These are phyloP conservation scores for Stephania japonica DNA, from an alignment of 164 flowering plant genomes.

Conservation along the genomic window DNA sequence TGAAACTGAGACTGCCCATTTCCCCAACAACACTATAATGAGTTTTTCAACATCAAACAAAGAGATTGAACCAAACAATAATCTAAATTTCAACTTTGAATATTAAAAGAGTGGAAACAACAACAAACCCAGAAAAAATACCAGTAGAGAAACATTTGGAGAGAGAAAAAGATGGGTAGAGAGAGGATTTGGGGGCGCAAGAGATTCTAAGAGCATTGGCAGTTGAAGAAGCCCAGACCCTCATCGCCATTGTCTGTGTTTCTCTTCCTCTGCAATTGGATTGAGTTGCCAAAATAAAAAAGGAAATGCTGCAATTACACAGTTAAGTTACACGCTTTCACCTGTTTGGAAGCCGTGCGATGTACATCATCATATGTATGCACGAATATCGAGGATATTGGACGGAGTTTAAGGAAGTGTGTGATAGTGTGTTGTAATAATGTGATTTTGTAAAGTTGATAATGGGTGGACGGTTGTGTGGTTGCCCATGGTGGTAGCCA, in stretches of 20 bases:
- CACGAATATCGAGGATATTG: too few species aligned
- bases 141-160: constrained; percentile 92
- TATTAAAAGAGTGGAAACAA: background rate
- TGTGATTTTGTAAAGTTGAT: background rate
- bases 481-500: constrained; percentile 1
- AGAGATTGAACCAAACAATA: background rate
- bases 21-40: background rate
- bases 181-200: constrained; percentile 30
- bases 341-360: too few species aligned
- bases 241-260: constrained; percentile 54
- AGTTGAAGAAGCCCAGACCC: constrained; percentile 98
- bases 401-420: too few species aligned
- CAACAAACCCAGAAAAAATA: constrained; percentile 16
- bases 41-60: background rate
- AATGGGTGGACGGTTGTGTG: constrained; percentile 8
- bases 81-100: background rate
- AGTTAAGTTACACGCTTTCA: background rate
- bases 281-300: background rate
- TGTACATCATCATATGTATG: too few species aligned
- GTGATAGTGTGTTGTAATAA: background rate
- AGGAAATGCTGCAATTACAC: background rate
- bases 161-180: constrained; percentile 48
- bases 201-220: constrained; percentile 81
- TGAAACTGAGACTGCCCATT: background rate
- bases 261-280: background rate